These are phyloP conservation scores for Bruguiera hainesii DNA, from an alignment of 441 rosid species.

Conservation along the genomic window DNA sequence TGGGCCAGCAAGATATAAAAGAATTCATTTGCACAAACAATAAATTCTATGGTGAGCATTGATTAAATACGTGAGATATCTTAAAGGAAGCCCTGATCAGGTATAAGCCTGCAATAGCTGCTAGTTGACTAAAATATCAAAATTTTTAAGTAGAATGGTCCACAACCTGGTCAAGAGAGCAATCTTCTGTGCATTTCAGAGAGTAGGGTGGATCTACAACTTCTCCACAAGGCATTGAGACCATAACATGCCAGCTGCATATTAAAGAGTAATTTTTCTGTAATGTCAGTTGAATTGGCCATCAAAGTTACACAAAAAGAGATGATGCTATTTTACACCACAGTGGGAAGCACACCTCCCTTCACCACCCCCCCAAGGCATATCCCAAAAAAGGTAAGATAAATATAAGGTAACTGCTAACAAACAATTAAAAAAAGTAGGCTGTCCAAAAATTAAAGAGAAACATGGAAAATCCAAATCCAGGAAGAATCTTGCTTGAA, in stretches of 20 bases:
- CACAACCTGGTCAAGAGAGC: conserved; percentile 60
- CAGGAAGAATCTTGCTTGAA: too few relatives aligned
- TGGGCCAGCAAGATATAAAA: not conserved
- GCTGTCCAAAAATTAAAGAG: too few relatives aligned
- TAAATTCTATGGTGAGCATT: too few relatives aligned
- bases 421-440: too few relatives aligned
- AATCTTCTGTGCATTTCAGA: conserved; percentile 53
- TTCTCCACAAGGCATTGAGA: conserved; percentile 67
- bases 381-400: too few relatives aligned
- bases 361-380: too few relatives aligned
- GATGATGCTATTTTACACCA: not conserved
- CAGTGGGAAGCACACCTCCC: not conserved
- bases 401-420: too few relatives aligned
- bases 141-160: conserved; percentile 9
- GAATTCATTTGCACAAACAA: not conserved
- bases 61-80: too few relatives aligned
- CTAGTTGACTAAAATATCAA: not conserved
- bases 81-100: not conserved
- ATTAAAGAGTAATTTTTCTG: conserved; percentile 12
- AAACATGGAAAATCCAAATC: too few relatives aligned
- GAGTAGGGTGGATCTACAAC: conserved; percentile 75
- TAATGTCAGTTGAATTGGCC: conserved; percentile 1
- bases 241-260: conserved; percentile 70
- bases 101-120: conserved; percentile 8
- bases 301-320: not conserved